Percentiles rank a stretch among this genome's conserved stretches.
Conservation (phyloP, 371 early-diverging fungal species). For the Encephalitozoon cuniculi region DNA sequence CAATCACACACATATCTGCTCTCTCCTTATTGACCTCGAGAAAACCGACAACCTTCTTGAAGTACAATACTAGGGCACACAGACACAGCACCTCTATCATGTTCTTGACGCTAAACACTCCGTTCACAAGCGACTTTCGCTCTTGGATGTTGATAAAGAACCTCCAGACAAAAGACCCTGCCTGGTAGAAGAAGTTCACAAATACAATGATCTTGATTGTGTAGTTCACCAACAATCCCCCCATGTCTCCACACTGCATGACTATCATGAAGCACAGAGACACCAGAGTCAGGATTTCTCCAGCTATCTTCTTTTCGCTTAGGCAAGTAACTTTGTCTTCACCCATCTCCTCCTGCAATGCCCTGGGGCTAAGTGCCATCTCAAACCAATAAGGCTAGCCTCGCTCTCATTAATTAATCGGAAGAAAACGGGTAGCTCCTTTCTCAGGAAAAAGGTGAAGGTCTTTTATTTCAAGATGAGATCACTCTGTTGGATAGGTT, state of each 20-base stretch:
- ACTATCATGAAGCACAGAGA: neutral
- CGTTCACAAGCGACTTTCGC: neutral
- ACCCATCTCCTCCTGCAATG: neutral
- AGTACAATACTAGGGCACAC: neutral
- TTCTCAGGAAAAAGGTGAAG: too few species aligned
- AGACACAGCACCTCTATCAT: neutral
- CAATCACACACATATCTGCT: neutral
- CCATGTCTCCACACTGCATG: neutral
- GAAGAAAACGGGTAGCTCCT: too few species aligned
- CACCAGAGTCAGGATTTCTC: neutral
- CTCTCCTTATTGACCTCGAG: neutral
- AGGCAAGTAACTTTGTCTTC: neutral
- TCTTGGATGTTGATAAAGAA: neutral
- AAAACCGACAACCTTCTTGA: neutral
- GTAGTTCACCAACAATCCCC: neutral
- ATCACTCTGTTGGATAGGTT: constrained; percentile 18
- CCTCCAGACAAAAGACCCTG: neutral
- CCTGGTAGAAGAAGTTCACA: neutral
- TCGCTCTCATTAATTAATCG: too few species aligned
- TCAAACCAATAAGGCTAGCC: too few species aligned
- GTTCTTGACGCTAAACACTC: neutral
- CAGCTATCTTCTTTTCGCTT: neutral
- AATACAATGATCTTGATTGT: neutral
- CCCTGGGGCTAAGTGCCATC: too few species aligned
- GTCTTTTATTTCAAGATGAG: neutral